These are phyloP conservation scores for Ilyonectria destructans DNA, from an alignment of 2,329 filamentous ascomycete species.

Conservation along the genomic window DNA sequence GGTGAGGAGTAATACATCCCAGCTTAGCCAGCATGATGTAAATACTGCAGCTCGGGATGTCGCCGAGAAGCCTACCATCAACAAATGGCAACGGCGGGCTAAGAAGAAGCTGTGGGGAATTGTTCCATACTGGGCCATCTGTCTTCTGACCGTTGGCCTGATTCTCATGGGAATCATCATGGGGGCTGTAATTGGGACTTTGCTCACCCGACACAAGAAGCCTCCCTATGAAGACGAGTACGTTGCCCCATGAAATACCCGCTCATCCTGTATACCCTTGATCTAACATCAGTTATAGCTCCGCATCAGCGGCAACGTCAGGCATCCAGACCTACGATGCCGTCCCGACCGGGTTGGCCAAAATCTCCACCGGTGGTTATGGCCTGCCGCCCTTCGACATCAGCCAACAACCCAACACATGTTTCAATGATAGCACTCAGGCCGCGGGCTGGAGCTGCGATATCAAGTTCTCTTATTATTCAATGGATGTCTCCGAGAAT, in stretches of 20 bases:
- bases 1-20: constrained; percentile 64
- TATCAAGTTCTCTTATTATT: constrained; percentile 63
- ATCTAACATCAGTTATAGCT: constrained; percentile 21
- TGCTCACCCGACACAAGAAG: constrained; percentile 52
- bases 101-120: constrained; percentile 72
- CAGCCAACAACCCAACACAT: constrained; percentile 67
- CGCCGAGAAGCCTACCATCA: constrained; percentile 64
- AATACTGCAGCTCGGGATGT: constrained; percentile 64
- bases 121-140: constrained; percentile 75
- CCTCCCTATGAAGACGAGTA: constrained; percentile 12
- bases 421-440: constrained; percentile 71
- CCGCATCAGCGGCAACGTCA: constrained; percentile 56
- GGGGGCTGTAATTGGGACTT: constrained; percentile 70
- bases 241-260: not conserved
- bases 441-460: constrained; percentile 77
- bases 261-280: not conserved
- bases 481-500: constrained; percentile 58
- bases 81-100: constrained; percentile 70
- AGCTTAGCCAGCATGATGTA: constrained; percentile 69
- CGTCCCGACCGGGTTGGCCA: constrained; percentile 65
- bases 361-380: constrained; percentile 71
- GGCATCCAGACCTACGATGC: constrained; percentile 69
- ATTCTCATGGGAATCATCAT: constrained; percentile 70
- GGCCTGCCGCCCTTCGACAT: constrained; percentile 69
- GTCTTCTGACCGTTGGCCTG: constrained; percentile 64